Base-by-base conservation (phyloP, 1,284 basidiomycete species). In the Golubevia sp. region DNA sequence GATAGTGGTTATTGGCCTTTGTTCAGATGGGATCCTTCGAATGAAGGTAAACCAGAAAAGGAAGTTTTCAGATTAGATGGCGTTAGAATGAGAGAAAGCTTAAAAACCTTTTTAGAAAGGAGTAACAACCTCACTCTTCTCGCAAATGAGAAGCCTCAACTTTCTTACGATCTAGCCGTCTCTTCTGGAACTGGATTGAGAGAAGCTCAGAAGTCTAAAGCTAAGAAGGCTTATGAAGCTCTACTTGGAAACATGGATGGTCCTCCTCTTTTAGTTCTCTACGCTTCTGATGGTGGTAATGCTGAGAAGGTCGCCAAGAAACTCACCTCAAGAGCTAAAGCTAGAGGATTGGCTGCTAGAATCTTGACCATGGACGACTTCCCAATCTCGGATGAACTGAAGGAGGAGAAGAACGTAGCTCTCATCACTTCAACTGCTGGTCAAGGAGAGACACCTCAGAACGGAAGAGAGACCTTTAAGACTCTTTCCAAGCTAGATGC, bases 1-100 rank as follows among this genome's bases (percentile, higher is more conserved):
- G 94, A 97, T 78, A 89, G 93, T 20, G 96, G 95, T 4, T 97
- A 96, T 86, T 99, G 97, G 96, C 96, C 97, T 0, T 87, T 99
- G 56, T 99, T 97, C 88, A 89, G 97, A 66, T 99, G 96, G 96
- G 91, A 99, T 85, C 96, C 96, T 0, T 88, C 88, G 70, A 91
- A 91, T 77, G 92, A 93, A 77, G 85, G 85, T 24, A 86, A 86
- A 55, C 91, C 90, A 61, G 87, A 90, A 77, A 92, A 94, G 74
- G 91, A 93, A 53, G 84, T 85, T 44, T 99, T 99, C 87, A 88
- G 88, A 8, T 90, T 99, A 63, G 97, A 99, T 85, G 94, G 93
- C 2, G 93, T 96, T 68, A 88, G 91, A 34, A 89, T 99, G 85
- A 98, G 97, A 87, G 91, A 93, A 74, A 95, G 97, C 74, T 87